These are phyloP conservation scores for Glycine soja DNA, from an alignment of 306 rosid species.

Conservation along the genomic window DNA sequence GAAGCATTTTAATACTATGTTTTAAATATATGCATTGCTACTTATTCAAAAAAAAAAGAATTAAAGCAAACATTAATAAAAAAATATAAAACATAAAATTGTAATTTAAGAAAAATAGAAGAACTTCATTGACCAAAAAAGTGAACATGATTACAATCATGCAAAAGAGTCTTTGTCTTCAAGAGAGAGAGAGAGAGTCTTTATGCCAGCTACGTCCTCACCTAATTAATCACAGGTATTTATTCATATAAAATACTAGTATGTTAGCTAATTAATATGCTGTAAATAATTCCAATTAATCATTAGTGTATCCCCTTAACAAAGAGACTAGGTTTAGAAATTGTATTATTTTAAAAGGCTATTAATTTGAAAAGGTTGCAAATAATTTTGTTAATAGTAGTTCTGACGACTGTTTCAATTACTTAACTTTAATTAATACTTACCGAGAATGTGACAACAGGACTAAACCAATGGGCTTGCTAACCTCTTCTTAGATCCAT, in stretches of 20 bases:
- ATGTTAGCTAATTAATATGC: background rate
- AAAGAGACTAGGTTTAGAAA: background rate
- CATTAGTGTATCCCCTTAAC: background rate
- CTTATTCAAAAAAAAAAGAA: too few relatives aligned
- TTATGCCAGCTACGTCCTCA: slow-evolving; percentile 7
- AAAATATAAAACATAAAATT: too few relatives aligned
- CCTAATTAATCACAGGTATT: background rate
- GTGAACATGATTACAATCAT: background rate
- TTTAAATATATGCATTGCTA: too few relatives aligned
- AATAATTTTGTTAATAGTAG: background rate
- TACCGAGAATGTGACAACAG: background rate
- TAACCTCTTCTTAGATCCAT: background rate
- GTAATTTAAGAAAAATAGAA: background rate
- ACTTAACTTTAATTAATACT: background rate
- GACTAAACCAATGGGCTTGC: slow-evolving; percentile 22
- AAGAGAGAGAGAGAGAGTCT: background rate
- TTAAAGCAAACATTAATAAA: background rate
- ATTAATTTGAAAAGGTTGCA: background rate
- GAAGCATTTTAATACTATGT: too few relatives aligned
- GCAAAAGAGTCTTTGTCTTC: background rate
- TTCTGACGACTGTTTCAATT: background rate
- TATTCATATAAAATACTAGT: background rate
- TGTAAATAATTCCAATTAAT: background rate
- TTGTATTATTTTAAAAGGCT: background rate
- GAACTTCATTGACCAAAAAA: slow-evolving; percentile 13